Evolutionary conservation across 106 monocot species (phyloP).

Genomic region (Alisma plantagoaquatica): DNA sequence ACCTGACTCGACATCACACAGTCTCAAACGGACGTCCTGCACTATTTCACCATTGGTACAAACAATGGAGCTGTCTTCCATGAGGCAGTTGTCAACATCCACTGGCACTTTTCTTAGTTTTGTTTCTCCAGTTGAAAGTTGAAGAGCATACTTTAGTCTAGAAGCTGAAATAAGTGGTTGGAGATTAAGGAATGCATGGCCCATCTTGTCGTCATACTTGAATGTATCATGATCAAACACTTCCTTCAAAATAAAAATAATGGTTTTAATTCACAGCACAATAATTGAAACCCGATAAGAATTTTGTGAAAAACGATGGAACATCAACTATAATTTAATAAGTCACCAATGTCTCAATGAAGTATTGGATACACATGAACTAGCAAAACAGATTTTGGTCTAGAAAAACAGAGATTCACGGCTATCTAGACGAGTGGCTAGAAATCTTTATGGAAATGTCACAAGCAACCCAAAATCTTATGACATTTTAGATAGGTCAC

Average conservation of each 20-base stretch:
- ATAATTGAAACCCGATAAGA: no score
- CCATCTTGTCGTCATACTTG: conserved; percentile 93
- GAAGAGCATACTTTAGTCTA: conserved; percentile 56
- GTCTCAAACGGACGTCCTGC: conserved; percentile 59
- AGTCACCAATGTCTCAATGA: no score
- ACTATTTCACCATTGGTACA: conserved; percentile 56
- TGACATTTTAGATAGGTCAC: no score
- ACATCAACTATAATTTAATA: no score
- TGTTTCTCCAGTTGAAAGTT: conserved; percentile 53
- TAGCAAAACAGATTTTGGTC: no score
- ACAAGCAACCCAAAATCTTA: no score
- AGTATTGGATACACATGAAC: no score
- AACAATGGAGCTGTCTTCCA: conserved; percentile 57
- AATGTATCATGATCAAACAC: conserved; percentile 80
- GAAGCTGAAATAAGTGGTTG: conserved; percentile 58
- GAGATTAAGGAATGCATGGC: conserved; percentile 43
- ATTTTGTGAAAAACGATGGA: no score
- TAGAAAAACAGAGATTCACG: no score
- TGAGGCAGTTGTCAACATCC: conserved; percentile 63
- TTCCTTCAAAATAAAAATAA: conserved; percentile 38
- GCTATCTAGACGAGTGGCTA: no score
- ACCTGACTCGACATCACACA: conserved; percentile 76
- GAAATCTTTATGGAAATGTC: no score
- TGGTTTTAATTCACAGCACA: no score
- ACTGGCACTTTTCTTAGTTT: conserved; percentile 72